Base-by-base conservation (phyloP, 805 yeast genomes). In the Wickerhamiella qilinensis region DNA sequence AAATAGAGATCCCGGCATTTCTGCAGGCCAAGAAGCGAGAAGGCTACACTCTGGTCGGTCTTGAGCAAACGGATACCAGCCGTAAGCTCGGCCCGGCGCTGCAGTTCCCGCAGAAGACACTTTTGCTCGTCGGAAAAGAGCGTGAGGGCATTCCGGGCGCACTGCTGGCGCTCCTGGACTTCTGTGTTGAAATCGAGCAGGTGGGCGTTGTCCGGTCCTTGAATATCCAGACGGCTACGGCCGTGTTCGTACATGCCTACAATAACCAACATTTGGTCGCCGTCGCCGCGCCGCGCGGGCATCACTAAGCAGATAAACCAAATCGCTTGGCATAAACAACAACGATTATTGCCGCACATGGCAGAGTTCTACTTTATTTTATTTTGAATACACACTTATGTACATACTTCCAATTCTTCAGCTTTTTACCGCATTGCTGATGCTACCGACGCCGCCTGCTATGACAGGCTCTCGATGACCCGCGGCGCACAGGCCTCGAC, bases 141-240 rank as follows among this genome's bases (percentile, higher is more conserved):
- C 75, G 79, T 42, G 93, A 82, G 54, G 97, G 97, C 39, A 75
- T 86, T 39, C 94, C 94, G 0, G 94, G 94, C 5, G 77, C 77
- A 30, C 59, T 86, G 20, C 60, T 86, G 39, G 77, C 82, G 0
- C 88, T 81, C 51, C 62, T 88, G 24, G 96, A 86, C 53, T 63
- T 76, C 47, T 86, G 95, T 54, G 73, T 88, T 30, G 94, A 86
- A 52, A 86, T 86, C 48, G 82, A 84, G 53, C 97, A 86, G 54
- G 77, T 74, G 30, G 97, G 97, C 14, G 85, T 86, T 15, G 75
- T 88, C 30, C 67, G 97, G 47, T 85, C 95, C 1, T 86, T 86
- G 97, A 86, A 86, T 52, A 86, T 86, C 44, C 97, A 86, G 60
- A 86, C 96, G 0, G 97, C 96, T 1, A 77, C 96, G 1, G 97